phyloP scores from a whole-genome alignment of 1,139 yeast species.

The Kluyveromyces marxianus region DNA sequence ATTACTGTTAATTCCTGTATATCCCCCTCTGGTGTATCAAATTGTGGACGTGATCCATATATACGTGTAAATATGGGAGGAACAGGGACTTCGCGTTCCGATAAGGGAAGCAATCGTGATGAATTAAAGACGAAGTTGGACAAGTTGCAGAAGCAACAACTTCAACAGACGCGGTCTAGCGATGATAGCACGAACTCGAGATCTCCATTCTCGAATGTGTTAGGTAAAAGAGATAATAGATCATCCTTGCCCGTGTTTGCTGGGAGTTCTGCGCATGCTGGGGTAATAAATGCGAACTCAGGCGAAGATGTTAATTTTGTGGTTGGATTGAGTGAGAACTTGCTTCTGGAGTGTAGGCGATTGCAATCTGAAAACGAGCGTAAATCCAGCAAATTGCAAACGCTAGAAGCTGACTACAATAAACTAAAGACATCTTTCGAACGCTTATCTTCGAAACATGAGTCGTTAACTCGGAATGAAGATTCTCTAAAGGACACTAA shows the following conservation, averaged over 20 bases:
- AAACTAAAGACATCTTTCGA: slow-evolving; percentile 35
- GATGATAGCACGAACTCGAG: slow-evolving; percentile 13
- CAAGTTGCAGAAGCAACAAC: slow-evolving; percentile 53
- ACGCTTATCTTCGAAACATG: slow-evolving; percentile 30
- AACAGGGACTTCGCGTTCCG: neutral
- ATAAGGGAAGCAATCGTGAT: slow-evolving; percentile 3
- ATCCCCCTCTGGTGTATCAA: neutral
- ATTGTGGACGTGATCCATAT: neutral
- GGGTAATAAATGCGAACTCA: slow-evolving; percentile 17
- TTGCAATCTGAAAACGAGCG: slow-evolving; percentile 62
- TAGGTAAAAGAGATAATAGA: slow-evolving; percentile 27
- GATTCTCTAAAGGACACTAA: slow-evolving; percentile 57
- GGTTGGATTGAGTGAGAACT: slow-evolving; percentile 73
- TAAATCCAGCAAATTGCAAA: slow-evolving; percentile 38
- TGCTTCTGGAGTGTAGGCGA: slow-evolving; percentile 71
- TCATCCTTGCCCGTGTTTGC: slow-evolving; percentile 28
- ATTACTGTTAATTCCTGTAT: too few species aligned
- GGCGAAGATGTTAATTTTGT: slow-evolving; percentile 69
- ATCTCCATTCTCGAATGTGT: slow-evolving; percentile 25
- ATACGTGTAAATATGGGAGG: neutral
- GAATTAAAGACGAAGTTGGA: slow-evolving; percentile 55
- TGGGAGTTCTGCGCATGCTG: slow-evolving; percentile 23
- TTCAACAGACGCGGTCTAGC: slow-evolving; percentile 19
- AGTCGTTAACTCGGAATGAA: slow-evolving; percentile 34
- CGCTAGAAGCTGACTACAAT: slow-evolving; percentile 39